phyloP scores from a whole-genome alignment of 148 eudicot species.

The Fagopyrum tataricum region DNA sequence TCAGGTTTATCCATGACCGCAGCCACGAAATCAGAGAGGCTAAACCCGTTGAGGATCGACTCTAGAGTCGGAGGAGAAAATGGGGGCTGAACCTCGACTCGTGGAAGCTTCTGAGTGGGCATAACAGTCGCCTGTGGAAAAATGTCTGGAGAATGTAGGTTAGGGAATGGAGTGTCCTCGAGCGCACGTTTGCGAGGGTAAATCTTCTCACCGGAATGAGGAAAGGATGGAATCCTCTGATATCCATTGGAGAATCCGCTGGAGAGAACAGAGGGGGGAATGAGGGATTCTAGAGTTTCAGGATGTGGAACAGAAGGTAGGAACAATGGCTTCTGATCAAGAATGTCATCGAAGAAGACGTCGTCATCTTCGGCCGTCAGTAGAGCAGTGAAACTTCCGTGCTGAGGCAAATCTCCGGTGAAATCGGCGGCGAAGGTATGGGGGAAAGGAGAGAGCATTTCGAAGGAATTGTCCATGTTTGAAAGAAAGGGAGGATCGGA shows the following conservation, averaged over 20 bases:
- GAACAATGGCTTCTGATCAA: not conserved
- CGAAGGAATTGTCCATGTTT: not conserved
- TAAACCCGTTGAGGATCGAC: slow-evolving; percentile 1
- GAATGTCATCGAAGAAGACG: not conserved
- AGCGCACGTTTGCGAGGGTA: not conserved
- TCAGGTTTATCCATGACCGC: not conserved
- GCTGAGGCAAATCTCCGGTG: not conserved
- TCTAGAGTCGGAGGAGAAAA: not conserved
- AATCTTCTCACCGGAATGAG: not conserved
- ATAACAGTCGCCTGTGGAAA: not conserved
- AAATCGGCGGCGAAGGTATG: not conserved
- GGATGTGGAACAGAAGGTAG: not conserved
- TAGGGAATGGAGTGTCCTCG: not conserved
- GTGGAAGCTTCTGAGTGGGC: not conserved
- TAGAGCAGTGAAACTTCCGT: not conserved
- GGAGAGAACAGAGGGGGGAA: slow-evolving; percentile 5
- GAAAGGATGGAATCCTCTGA: not conserved
- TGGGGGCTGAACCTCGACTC: not conserved
- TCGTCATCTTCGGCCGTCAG: not conserved
- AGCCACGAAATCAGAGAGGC: not conserved
- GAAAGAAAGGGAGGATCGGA: not conserved
- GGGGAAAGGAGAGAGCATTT: not conserved
- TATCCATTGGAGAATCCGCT: not conserved
- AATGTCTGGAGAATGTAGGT: not conserved
- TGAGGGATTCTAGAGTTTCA: slow-evolving; percentile 1